A percentile compares a stretch with the other conserved stretches of the same genome.
Evolutionary conservation across 2,329 filamentous ascomycete genomes (phyloP).

Genomic region (Massarina eburnea): DNA sequence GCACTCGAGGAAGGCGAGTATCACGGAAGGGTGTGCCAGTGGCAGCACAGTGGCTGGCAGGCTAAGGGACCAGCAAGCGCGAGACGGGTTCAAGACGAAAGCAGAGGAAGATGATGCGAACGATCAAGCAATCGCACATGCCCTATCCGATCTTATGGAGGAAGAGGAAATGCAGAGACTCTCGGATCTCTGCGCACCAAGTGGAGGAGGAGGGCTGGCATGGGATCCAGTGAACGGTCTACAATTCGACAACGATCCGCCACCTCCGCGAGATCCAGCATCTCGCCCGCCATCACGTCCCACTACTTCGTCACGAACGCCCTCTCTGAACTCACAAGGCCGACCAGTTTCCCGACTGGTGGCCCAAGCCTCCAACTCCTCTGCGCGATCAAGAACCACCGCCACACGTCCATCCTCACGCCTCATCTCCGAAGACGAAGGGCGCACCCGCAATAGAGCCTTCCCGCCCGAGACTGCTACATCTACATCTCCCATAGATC

Average conservation of each 20-base stretch:
- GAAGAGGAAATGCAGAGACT: constrained; percentile 64
- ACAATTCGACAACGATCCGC: constrained; percentile 48
- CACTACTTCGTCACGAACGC: constrained; percentile 10
- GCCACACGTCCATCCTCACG: constrained; percentile 20
- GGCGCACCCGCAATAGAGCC: constrained; percentile 23
- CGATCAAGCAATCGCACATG: constrained; percentile 81
- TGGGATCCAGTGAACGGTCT: constrained; percentile 42
- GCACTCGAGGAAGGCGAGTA: constrained; percentile 65
- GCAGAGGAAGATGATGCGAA: constrained; percentile 89
- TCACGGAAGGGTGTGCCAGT: constrained; percentile 74
- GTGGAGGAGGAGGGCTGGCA: constrained; percentile 35
- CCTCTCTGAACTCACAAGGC: constrained; percentile 21
- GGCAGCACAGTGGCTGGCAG: constrained; percentile 66
- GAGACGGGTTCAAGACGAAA: constrained; percentile 74
- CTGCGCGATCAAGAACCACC: constrained; percentile 5
- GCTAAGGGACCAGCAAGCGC: constrained; percentile 66
- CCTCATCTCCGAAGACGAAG: constrained; percentile 32
- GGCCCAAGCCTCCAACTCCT: constrained; percentile 13
- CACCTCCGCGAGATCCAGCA: constrained; percentile 47
- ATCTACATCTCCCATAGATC: constrained; percentile 25
- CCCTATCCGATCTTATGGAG: constrained; percentile 82
- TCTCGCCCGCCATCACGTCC: constrained; percentile 24
- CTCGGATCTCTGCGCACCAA: constrained; percentile 51
- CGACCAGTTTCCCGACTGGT: constrained; percentile 40
- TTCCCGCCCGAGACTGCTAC: constrained; percentile 17